Evolutionary conservation across 2,329 filamentous ascomycete species (phyloP).

Genomic region (Colletotrichum abscissum): DNA sequence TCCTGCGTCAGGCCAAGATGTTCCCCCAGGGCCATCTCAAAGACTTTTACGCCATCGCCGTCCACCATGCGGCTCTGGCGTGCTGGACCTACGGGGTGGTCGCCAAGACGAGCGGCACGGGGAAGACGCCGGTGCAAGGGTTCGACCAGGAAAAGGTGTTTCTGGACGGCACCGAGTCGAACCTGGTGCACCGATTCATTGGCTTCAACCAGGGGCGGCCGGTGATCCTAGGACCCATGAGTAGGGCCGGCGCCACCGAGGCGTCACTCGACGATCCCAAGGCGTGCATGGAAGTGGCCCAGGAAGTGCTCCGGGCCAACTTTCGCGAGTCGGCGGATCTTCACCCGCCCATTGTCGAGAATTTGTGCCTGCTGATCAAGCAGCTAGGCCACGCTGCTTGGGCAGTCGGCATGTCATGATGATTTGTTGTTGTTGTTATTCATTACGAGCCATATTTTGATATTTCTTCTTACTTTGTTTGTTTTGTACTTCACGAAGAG

Average conservation of each 20-base stretch:
- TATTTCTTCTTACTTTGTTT: background rate
- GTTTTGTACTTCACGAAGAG: background rate
- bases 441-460: background rate
- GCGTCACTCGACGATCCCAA: conserved; percentile 65
- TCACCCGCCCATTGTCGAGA: conserved; percentile 73
- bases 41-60: conserved; percentile 75
- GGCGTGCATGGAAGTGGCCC: conserved; percentile 67
- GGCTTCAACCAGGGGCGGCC: conserved; percentile 65
- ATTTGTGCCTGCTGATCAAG: conserved; percentile 71
- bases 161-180: conserved; percentile 67
- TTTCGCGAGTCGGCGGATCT: conserved; percentile 55
- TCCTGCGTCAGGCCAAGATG: conserved; percentile 68
- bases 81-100: conserved; percentile 78
- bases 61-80: conserved; percentile 75
- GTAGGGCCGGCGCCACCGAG: conserved; percentile 44
- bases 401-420: conserved; percentile 45
- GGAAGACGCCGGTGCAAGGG: conserved; percentile 42
- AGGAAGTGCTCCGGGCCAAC: conserved; percentile 67
- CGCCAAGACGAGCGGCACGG: conserved; percentile 46
- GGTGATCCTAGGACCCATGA: conserved; percentile 54
- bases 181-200: conserved; percentile 67
- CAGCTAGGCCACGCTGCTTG: conserved; percentile 66
- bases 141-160: conserved; percentile 55
- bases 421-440: background rate
- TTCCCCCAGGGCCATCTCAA: conserved; percentile 66